Conservation (phyloP, 1,139 yeast genomes). For the Blastobotrys serpentis region DNA sequence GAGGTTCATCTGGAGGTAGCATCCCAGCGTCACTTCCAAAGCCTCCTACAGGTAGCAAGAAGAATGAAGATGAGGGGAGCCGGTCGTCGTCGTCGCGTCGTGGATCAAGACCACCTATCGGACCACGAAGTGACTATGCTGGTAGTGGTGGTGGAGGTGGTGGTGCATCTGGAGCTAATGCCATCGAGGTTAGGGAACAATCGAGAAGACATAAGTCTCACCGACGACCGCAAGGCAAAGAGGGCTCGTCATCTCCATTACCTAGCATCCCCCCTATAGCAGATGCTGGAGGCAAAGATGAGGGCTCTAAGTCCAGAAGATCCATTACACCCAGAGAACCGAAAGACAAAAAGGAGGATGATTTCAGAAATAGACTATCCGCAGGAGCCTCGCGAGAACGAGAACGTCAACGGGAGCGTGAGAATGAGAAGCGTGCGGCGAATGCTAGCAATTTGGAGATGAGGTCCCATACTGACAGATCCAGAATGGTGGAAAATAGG, state of each 20-base stretch:
- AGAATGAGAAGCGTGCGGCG: constrained; percentile 19
- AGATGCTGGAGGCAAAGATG: background rate
- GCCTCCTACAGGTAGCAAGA: background rate
- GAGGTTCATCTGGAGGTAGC: background rate
- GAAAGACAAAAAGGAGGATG: background rate
- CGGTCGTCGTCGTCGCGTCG: constrained; percentile 2
- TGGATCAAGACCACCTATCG: constrained; percentile 9
- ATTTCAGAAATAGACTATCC: constrained; percentile 1
- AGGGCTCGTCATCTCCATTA: constrained; percentile 3
- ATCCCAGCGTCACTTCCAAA: constrained; percentile 10
- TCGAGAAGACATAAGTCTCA: background rate
- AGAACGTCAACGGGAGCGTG: constrained; percentile 18
- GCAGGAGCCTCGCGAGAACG: constrained; percentile 10
- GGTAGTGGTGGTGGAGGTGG: background rate
- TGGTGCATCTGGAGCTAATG: constrained; percentile 16
- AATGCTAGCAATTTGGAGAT: constrained; percentile 13
- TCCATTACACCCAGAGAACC: background rate
- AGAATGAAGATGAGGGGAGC: background rate
- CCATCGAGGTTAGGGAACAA: constrained; percentile 17
- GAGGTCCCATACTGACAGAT: background rate
- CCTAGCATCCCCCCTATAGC: background rate
- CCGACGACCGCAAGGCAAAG: constrained; percentile 1
- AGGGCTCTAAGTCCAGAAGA: background rate
- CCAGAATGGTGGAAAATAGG: background rate
- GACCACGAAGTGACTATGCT: constrained; percentile 5